Conservation (phyloP, 495 filamentous ascomycete species). For the Extremus antarcticus region DNA sequence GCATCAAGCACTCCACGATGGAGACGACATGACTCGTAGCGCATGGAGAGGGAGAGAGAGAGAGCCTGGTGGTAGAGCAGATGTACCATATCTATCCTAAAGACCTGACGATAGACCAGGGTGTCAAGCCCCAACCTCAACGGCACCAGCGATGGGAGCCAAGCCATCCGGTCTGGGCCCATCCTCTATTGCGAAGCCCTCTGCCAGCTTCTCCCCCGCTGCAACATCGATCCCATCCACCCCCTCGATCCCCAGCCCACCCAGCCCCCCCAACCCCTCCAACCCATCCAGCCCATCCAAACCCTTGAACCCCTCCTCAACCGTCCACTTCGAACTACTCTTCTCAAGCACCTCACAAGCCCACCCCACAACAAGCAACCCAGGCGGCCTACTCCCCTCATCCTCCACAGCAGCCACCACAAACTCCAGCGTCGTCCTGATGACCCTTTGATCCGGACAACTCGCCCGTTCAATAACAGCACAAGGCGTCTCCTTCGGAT, state of each 20-base stretch:
- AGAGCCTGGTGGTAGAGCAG: no score
- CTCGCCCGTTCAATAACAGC: constrained; percentile 90
- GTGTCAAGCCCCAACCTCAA: no score
- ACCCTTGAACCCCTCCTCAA: constrained; percentile 59
- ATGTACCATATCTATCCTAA: no score
- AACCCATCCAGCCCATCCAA: constrained; percentile 15
- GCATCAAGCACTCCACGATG: no score
- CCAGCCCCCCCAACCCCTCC: neutral
- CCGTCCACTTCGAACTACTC: constrained; percentile 75
- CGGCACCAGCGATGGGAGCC: no score
- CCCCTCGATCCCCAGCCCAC: neutral
- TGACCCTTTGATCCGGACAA: constrained; percentile 87
- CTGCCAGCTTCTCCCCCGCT: neutral
- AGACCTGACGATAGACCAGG: no score
- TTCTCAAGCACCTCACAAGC: constrained; percentile 66
- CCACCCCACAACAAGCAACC: constrained; percentile 75
- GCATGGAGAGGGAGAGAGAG: no score
- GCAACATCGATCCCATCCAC: neutral
- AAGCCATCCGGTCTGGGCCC: no score
- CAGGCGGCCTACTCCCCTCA: constrained; percentile 80
- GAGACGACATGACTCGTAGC: no score
- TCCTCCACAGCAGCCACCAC: constrained; percentile 78
- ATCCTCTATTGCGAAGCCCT: no score
- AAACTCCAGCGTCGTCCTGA: constrained; percentile 69
- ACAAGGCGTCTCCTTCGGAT: constrained; percentile 56